Conservation (phyloP, 1,284 basidiomycete genomes). For the Heterobasidion irregulare region DNA sequence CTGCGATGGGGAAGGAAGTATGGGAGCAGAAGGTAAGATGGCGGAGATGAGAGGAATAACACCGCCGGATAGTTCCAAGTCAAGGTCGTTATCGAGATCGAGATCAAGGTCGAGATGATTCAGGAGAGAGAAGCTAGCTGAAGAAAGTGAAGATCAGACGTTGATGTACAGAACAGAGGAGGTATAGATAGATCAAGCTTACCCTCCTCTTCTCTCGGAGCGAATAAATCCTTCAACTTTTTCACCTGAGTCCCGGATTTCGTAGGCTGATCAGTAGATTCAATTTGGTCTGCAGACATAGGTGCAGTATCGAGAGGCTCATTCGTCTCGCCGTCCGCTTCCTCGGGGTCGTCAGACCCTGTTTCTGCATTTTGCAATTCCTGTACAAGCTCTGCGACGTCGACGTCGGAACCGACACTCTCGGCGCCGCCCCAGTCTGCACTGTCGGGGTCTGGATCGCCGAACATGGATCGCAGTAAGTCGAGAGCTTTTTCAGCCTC, state of each 20-base stretch:
- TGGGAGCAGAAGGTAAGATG: constrained; percentile 5
- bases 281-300: not conserved
- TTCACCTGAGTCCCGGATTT: constrained; percentile 10
- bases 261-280: not conserved
- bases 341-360: constrained; percentile 20
- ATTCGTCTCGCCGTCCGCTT: constrained; percentile 16
- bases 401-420: constrained; percentile 39
- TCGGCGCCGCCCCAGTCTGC: constrained; percentile 48
- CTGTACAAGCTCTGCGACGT: constrained; percentile 34
- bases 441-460: constrained; percentile 17
- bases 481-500: constrained; percentile 41
- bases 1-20: not conserved
- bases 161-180: not conserved
- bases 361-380: constrained; percentile 5
- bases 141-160: not conserved
- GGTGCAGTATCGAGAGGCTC: not conserved
- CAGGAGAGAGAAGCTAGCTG: constrained; percentile 56
- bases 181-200: constrained; percentile 7
- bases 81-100: constrained; percentile 49
- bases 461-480: constrained; percentile 47
- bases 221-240: constrained; percentile 62
- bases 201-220: constrained; percentile 60
- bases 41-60: not conserved
- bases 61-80: constrained; percentile 26
- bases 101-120: constrained; percentile 55